phyloP scores from a whole-genome alignment of 1,139 yeast genomes.

The Nematodospora anomalae region DNA sequence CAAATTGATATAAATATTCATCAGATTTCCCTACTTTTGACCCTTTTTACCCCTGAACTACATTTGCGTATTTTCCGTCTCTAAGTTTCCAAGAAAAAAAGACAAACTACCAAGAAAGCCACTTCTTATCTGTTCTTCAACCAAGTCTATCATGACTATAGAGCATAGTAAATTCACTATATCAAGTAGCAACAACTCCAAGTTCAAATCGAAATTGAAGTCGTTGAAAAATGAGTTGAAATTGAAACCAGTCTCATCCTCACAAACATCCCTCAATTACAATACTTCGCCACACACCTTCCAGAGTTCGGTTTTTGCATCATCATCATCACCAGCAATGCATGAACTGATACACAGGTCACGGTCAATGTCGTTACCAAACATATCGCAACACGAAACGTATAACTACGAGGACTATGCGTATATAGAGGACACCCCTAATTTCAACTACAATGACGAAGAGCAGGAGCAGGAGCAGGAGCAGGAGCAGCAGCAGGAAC shows the following conservation, averaged over 20 bases:
- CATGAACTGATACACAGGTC: not conserved
- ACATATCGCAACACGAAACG: not conserved
- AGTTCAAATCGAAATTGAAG: conserved; percentile 6
- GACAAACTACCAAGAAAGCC: no score
- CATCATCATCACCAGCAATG: not conserved
- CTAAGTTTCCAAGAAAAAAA: no score
- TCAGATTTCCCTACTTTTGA: no score
- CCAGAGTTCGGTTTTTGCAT: not conserved
- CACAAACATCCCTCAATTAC: not conserved
- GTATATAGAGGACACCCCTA: not conserved
- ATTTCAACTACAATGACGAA: not conserved
- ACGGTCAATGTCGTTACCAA: conserved; percentile 1
- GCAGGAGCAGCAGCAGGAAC: not conserved
- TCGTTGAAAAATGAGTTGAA: conserved; percentile 7
- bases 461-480: not conserved
- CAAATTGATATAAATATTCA: no score
- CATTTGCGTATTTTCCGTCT: no score
- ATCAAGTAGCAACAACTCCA: not conserved
- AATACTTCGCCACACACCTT: not conserved
- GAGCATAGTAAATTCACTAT: not conserved
- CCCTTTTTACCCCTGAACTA: no score
- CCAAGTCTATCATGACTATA: not conserved
- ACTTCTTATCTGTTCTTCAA: no score
- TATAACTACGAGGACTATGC: not conserved
- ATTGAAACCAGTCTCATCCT: not conserved